Evolutionary conservation across 1,139 yeast genomes (phyloP).

Genomic region (Taphrina flavorubra): DNA sequence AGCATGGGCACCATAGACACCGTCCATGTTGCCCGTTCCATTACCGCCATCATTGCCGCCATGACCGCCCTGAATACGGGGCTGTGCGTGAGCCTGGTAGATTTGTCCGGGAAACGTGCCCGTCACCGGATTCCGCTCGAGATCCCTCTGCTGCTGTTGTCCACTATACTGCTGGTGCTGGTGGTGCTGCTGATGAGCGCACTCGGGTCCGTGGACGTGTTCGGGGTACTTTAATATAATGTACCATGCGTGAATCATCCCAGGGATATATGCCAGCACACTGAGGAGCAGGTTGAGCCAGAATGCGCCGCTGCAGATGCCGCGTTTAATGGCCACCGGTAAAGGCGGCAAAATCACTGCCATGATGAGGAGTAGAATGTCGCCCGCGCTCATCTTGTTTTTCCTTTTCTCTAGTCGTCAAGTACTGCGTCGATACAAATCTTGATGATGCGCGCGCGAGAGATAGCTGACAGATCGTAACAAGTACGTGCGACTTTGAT

Average conservation of each 20-base stretch:
- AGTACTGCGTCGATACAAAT: neutral
- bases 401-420: neutral
- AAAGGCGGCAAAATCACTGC: slow-evolving; percentile 85
- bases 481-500: neutral
- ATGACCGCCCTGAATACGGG: neutral
- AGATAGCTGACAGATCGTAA: neutral
- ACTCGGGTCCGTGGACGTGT: slow-evolving; percentile 40
- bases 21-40: slow-evolving; percentile 35
- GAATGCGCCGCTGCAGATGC: slow-evolving; percentile 71
- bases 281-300: slow-evolving; percentile 77
- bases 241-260: slow-evolving; percentile 58
- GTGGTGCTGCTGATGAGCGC: neutral
- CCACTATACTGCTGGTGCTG: no score
- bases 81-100: slow-evolving; percentile 14
- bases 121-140: slow-evolving; percentile 25
- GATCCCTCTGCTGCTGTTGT: slow-evolving; percentile 25
- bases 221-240: slow-evolving; percentile 56
- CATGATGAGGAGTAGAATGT: slow-evolving; percentile 76
- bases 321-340: slow-evolving; percentile 79
- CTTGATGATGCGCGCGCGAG: neutral
- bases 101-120: slow-evolving; percentile 32
- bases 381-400: slow-evolving; percentile 49
- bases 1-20: slow-evolving; percentile 19
- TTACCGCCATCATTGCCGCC: neutral
- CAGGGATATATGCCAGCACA: slow-evolving; percentile 81